phyloP scores from a whole-genome alignment of 2,329 filamentous ascomycete genomes.

The Trichoderma harzianum region DNA sequence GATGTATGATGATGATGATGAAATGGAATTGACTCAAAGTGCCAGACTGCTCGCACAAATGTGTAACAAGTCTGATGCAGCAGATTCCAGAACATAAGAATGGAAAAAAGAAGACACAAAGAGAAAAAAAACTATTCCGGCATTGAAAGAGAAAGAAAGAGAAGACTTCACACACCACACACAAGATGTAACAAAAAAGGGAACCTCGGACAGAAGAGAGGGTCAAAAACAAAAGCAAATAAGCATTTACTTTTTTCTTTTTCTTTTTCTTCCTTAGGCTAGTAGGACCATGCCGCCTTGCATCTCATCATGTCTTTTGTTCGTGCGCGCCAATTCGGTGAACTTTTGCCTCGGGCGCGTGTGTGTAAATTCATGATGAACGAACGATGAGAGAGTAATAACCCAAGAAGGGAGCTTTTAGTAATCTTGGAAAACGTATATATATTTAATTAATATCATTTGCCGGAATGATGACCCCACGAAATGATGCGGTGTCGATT shows the following conservation, averaged over 20 bases:
- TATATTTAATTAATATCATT: not conserved
- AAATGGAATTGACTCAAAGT: constrained; percentile 17
- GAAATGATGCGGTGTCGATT: not conserved
- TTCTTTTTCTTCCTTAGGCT: not conserved
- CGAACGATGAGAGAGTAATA: not conserved
- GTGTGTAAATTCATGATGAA: not conserved
- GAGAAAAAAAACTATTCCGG: not conserved
- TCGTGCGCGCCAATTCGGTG: not conserved
- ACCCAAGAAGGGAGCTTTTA: not conserved
- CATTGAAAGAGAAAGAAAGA: constrained; percentile 8
- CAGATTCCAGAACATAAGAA: constrained; percentile 2
- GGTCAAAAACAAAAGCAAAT: constrained; percentile 1
- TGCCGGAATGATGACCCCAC: not conserved
- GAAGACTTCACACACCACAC: not conserved
- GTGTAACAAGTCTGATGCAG: not conserved
- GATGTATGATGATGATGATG: constrained; percentile 9
- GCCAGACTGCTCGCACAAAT: not conserved
- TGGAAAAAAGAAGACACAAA: not conserved
- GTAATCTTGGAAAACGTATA: not conserved
- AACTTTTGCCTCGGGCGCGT: not conserved
- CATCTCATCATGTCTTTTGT: not conserved
- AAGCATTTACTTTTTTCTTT: constrained; percentile 2
- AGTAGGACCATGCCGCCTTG: constrained; percentile 3
- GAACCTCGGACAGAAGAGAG: not conserved
- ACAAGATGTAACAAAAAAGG: constrained; percentile 1